Percentiles rank a stretch among this genome's conserved stretches.
These are phyloP conservation scores for Arabidopsis lyrata DNA, from an alignment of 441 rosid species.

Conservation along the genomic window DNA sequence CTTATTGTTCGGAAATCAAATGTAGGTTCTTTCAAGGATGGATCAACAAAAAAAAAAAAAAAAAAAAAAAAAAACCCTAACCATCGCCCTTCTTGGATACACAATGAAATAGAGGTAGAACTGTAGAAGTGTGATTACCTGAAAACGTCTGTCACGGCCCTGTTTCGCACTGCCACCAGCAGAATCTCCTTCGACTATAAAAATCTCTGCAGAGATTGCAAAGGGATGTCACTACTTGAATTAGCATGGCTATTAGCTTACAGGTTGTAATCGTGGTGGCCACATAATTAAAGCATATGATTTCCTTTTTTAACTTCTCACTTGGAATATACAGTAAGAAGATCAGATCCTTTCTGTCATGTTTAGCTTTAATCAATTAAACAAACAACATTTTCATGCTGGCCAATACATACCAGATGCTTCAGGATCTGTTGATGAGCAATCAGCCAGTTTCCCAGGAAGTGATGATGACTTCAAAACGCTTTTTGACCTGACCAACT, in stretches of 20 bases:
- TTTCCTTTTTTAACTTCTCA: not conserved
- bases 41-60: not conserved
- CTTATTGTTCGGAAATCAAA: conserved; percentile 2
- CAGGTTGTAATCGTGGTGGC: not conserved
- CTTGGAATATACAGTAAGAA: conserved; percentile 4
- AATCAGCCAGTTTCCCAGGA: conserved; percentile 95
- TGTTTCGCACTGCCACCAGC: conserved; percentile 99
- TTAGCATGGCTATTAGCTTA: conserved; percentile 5
- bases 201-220: conserved; percentile 70
- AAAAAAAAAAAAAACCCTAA: not conserved
- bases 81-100: not conserved
- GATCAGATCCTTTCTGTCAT: conserved; percentile 20
- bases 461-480: conserved; percentile 87
- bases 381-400: not conserved
- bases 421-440: conserved; percentile 86
- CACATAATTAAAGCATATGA: not conserved
- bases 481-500: conserved; percentile 87
- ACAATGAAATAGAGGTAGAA: conserved; percentile 12
- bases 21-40: not conserved
- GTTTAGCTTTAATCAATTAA: conserved; percentile 16
- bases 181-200: conserved; percentile 98
- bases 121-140: conserved; percentile 51
- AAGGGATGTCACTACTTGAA: conserved; percentile 23
- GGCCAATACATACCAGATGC: conserved; percentile 64
- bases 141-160: conserved; percentile 97